These are phyloP conservation scores for Westerdykella aurantiaca DNA, from an alignment of 2,329 filamentous ascomycete genomes.

Conservation along the genomic window DNA sequence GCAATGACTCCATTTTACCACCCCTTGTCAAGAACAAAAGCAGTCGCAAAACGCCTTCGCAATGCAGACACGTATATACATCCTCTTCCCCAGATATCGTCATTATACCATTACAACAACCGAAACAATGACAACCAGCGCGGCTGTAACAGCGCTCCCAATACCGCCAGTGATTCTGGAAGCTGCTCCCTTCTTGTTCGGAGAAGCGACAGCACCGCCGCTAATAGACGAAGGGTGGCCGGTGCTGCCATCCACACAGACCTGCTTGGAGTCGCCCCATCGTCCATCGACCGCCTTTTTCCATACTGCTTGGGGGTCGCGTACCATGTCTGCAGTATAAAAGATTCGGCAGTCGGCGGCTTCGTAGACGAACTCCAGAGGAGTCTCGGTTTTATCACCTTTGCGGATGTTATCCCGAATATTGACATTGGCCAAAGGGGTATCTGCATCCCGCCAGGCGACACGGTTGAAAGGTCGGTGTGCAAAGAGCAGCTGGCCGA, in stretches of 20 bases:
- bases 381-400: constrained; percentile 26
- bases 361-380: constrained; percentile 55
- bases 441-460: constrained; percentile 6
- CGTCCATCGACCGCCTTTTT: constrained; percentile 22
- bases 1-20: too few species aligned
- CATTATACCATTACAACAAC: too few species aligned
- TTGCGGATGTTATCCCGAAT: constrained; percentile 24
- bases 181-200: too few species aligned
- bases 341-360: constrained; percentile 56
- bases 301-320: constrained; percentile 48
- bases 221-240: constrained; percentile 9
- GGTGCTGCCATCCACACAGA: constrained; percentile 16
- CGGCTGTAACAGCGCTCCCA: too few species aligned
- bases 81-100: too few species aligned
- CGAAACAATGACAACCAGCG: too few species aligned
- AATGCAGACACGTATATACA: too few species aligned
- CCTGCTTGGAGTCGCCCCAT: constrained; percentile 11
- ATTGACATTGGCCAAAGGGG: constrained; percentile 9
- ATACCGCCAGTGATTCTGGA: too few species aligned
- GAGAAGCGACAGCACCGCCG: constrained; percentile 4
- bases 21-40: too few species aligned
- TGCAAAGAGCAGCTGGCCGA: constrained; percentile 7
- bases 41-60: too few species aligned
- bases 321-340: constrained; percentile 50
- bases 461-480: constrained; percentile 10